Percentiles rank a stretch among this genome's conserved stretches.
Evolutionary conservation across 495 filamentous ascomycete genomes (phyloP).

Genomic region (Sordaria brevicollis): DNA sequence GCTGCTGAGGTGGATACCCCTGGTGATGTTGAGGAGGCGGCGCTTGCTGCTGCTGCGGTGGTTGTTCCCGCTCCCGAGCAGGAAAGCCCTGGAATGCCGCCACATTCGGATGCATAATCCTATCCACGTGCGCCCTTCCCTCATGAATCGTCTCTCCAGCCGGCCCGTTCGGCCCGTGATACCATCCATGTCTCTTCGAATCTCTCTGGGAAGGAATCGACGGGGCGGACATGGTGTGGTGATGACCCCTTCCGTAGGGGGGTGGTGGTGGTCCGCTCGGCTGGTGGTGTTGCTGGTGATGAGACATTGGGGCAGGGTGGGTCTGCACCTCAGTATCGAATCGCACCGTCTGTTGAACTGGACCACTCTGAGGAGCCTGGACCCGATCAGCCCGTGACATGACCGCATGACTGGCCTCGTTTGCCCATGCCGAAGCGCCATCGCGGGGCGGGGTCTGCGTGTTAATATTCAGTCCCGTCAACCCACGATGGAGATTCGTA

Average conservation of each 20-base stretch:
- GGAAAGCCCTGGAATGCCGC: constrained; percentile 35
- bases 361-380: constrained; percentile 6
- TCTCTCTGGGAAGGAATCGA: constrained; percentile 42
- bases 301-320: background rate
- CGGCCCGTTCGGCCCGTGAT: constrained; percentile 46
- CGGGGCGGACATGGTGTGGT: constrained; percentile 42
- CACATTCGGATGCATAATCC: constrained; percentile 40
- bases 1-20: background rate
- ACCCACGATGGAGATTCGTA: constrained; percentile 58
- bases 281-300: background rate
- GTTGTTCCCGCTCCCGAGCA: constrained; percentile 19
- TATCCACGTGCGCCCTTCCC: constrained; percentile 31
- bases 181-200: constrained; percentile 58
- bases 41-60: constrained; percentile 3
- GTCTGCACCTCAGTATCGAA: constrained; percentile 31
- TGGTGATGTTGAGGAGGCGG: background rate
- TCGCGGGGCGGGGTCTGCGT: constrained; percentile 40
- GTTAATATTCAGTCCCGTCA: constrained; percentile 64
- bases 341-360: constrained; percentile 30
- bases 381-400: constrained; percentile 35
- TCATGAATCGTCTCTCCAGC: constrained; percentile 27
- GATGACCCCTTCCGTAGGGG: constrained; percentile 22
- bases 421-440: constrained; percentile 39
- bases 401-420: constrained; percentile 39
- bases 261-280: background rate